Percentiles rank a stretch among this genome's conserved stretches.
Conservation (phyloP, 192 early-diverging fungal species). For the Gaertneriomyces semiglobifer region DNA sequence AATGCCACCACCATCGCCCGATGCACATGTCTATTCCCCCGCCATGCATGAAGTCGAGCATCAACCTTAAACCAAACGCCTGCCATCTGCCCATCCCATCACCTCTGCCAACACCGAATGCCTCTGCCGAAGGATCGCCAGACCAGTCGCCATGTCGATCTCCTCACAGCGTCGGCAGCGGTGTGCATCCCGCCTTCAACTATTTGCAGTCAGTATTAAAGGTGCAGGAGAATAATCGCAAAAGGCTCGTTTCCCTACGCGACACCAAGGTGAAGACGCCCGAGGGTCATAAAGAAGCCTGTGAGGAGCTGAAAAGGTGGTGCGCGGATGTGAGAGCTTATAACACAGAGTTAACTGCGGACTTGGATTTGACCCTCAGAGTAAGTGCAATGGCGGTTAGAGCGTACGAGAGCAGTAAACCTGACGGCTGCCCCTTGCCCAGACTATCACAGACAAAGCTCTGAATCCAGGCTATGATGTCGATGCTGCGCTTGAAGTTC, state of each 20-base stretch:
- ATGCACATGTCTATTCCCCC: no score
- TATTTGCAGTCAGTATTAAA: no score
- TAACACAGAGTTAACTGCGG: slow-evolving; percentile 20
- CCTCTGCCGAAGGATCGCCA: no score
- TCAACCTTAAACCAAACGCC: no score
- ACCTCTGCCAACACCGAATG: no score
- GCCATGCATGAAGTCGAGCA: no score
- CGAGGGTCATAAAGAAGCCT: slow-evolving; percentile 21
- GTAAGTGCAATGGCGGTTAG: not conserved
- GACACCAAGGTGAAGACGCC: slow-evolving; percentile 17
- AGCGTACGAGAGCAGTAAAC: not conserved
- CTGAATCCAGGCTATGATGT: slow-evolving; percentile 8
- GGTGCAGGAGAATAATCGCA: slow-evolving; percentile 19
- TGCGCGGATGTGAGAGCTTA: slow-evolving; percentile 34
- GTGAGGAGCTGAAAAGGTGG: slow-evolving; percentile 26
- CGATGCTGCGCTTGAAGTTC: slow-evolving; percentile 10
- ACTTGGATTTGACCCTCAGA: slow-evolving; percentile 25
- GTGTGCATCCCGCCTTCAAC: no score
- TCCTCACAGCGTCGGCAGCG: no score
- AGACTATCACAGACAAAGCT: slow-evolving; percentile 21
- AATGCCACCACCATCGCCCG: no score
- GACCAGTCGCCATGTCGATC: no score
- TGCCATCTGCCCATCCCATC: no score
- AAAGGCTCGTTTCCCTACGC: slow-evolving; percentile 13
- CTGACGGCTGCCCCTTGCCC: not conserved